Evolutionary conservation across 148 eudicot genomes (phyloP).

Genomic region (Silene uniflora): DNA sequence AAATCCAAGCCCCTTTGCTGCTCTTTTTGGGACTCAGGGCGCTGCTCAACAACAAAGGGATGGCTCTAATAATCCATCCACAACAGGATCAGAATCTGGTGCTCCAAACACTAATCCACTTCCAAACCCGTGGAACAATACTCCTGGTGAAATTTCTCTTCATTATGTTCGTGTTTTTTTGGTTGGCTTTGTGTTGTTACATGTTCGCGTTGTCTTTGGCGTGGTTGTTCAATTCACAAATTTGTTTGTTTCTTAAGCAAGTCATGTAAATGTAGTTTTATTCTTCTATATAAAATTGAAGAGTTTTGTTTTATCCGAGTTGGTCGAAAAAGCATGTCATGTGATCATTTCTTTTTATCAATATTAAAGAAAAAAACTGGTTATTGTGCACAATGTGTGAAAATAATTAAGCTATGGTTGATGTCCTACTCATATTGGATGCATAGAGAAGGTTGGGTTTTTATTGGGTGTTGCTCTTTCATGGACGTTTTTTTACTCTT

Average conservation of each 20-base stretch:
- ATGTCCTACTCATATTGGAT: not conserved
- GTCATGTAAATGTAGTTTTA: not conserved
- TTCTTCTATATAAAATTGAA: too few relatives aligned
- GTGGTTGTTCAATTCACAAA: not conserved
- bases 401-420: not conserved
- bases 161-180: conserved; percentile 9
- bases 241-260: not conserved
- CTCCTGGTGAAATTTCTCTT: conserved; percentile 51
- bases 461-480: too few relatives aligned
- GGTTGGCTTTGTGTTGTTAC: not conserved
- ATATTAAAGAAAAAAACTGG: not conserved
- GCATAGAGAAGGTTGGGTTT: not conserved
- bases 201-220: not conserved
- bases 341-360: not conserved
- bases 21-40: conserved; percentile 79
- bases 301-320: too few relatives aligned
- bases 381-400: not conserved
- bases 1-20: conserved; percentile 75
- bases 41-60: conserved; percentile 53
- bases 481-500: too few relatives aligned
- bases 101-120: conserved; percentile 80
- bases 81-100: conserved; percentile 62
- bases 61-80: conserved; percentile 53
- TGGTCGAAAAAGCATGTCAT: not conserved
- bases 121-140: conserved; percentile 80